A percentile compares a stretch with the other conserved stretches of the same genome.
Conservation (phyloP, 163 green algal genomes). For the Chlamydomonas reinhardtii region DNA sequence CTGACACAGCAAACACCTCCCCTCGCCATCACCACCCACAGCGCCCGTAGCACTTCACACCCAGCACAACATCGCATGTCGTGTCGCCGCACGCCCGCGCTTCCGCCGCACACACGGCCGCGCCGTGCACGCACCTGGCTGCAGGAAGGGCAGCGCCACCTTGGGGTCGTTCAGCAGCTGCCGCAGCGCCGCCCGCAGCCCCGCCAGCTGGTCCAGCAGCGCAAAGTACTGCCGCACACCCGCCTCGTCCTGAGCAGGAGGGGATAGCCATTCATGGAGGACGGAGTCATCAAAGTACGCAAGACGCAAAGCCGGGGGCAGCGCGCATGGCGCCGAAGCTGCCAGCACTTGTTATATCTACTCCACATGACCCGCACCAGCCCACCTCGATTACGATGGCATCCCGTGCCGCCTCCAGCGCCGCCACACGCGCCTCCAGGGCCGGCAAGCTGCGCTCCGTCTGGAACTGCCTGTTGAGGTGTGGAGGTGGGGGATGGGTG, state of each 20-base stretch:
- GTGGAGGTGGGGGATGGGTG: background rate
- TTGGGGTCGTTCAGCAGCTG: slow-evolving; percentile 54
- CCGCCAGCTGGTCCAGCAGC: slow-evolving; percentile 65
- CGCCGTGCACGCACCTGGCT: slow-evolving; percentile 74
- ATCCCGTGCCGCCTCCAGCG: slow-evolving; percentile 54
- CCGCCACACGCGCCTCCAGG: slow-evolving; percentile 59
- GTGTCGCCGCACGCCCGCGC: no score
- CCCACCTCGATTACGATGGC: slow-evolving; percentile 15
- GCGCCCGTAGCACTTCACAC: no score
- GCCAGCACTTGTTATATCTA: no score
- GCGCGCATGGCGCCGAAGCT: no score
- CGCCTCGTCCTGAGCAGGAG: slow-evolving; percentile 18
- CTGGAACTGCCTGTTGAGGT: slow-evolving; percentile 55
- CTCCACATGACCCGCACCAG: no score
- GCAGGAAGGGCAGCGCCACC: slow-evolving; percentile 82
- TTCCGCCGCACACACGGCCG: slow-evolving; percentile 19
- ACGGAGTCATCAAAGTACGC: no score
- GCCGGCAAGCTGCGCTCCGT: slow-evolving; percentile 71
- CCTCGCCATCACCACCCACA: no score
- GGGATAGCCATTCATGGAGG: no score
- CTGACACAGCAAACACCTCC: no score
- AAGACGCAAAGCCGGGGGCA: no score
- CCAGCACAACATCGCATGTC: no score
- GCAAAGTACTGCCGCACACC: slow-evolving; percentile 36
- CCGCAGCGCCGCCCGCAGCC: slow-evolving; percentile 58